These are phyloP conservation scores for Pyricularia grisea DNA, from an alignment of 2,329 filamentous ascomycete genomes.

Conservation along the genomic window DNA sequence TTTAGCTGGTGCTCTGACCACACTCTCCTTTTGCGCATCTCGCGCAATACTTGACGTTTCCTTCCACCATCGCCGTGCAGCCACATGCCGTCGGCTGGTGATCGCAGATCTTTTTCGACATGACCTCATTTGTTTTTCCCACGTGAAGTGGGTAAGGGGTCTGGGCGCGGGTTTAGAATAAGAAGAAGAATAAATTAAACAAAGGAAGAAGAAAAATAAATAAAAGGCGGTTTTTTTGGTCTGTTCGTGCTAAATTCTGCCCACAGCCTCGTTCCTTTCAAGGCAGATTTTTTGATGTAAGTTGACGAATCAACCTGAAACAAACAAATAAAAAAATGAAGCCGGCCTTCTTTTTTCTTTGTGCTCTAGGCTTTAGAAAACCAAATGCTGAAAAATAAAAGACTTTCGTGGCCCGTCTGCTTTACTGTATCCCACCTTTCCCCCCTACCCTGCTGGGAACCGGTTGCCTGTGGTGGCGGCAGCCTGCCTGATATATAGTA, in stretches of 20 bases:
- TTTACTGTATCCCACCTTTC: neutral
- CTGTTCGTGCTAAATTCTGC: neutral
- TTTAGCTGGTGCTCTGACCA: neutral
- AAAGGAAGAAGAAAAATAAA: too few relatives aligned
- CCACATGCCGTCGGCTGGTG: neutral
- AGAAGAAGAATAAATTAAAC: too few relatives aligned
- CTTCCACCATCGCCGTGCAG: neutral
- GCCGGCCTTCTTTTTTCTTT: too few relatives aligned
- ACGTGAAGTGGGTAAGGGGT: too few relatives aligned
- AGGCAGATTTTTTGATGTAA: neutral
- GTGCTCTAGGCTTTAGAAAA: neutral
- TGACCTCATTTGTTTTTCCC: neutral
- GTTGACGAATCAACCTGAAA: neutral
- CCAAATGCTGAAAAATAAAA: neutral
- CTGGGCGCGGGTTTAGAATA: too few relatives aligned
- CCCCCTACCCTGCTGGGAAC: neutral
- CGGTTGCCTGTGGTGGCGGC: neutral
- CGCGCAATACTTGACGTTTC: neutral
- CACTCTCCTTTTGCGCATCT: slow-evolving; percentile 1
- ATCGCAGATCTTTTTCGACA: slow-evolving; percentile 1
- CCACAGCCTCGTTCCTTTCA: neutral
- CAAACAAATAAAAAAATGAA: neutral
- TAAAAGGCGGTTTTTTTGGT: neutral
- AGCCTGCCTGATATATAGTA: neutral
- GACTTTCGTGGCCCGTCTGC: neutral